Evolutionary conservation across 768 basidiomycete genomes (phyloP), one percentile per base, ranked within the genome.

Genomic region (Leccinum fibrillosum): DNA sequence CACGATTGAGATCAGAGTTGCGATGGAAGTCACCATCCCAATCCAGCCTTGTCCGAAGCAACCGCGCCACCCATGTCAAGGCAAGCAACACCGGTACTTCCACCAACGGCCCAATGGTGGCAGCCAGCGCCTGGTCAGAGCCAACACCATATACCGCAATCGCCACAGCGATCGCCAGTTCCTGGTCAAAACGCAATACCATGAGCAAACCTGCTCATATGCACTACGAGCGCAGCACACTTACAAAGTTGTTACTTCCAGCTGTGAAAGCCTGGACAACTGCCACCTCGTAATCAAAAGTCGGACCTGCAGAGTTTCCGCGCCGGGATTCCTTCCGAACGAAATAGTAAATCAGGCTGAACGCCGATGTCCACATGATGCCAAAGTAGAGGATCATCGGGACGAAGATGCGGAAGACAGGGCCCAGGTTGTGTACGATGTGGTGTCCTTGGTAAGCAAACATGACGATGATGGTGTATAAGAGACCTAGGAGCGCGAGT

Each of bases 131-230:
- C 72, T 94, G 86, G 55, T 88, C 84, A 0, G 89, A 90, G 5
- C 84, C 79, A 5, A 88, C 83, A 3, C 92, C 91, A 70, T 86
- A 94, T 0, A 87, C 83, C 0, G 89, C 86, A 44, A 92, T 86
- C 3, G 86, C 80, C 1, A 93, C 86, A 0, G 92, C 91, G 54
- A 94, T 94, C 0, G 92, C 90, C 0, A 93, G 79, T 74, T 93
- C 90, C 81, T 88, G 66, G 11, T 59, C 28, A 17, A 48, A n/a
- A n/a, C 9, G 39, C 52, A 30, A 1, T 28, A 39, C 42, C 25
- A 44, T 44, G 42, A 19, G 42, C 5, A 12, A 19, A 44, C 19
- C 17, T 2, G 7, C 5, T 28, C 49, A 12, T 17, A 34, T 12
- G 6, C 13, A 30, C 7, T n/a, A 48, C 35, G 17, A 21, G n/a